Conservation (phyloP, 306 rosid species). For the Vigna nakashimae region DNA sequence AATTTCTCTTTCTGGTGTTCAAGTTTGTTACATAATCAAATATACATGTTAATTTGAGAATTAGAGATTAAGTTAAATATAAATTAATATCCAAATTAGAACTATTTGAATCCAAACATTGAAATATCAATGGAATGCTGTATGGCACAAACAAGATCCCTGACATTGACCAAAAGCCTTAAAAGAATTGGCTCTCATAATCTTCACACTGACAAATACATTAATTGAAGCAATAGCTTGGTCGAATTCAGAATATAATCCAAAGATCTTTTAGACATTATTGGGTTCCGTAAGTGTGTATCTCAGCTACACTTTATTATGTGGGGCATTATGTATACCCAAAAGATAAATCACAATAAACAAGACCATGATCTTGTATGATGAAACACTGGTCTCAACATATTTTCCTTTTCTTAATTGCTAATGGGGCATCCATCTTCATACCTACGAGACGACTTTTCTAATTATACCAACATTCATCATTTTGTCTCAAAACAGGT, state of each 20-base stretch:
- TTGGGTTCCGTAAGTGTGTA: conserved; percentile 46
- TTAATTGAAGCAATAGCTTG: conserved; percentile 43
- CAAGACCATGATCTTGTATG: conserved; percentile 30
- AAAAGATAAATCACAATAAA: conserved; percentile 21
- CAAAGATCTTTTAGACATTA: conserved; percentile 42
- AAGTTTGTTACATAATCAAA: too few species aligned
- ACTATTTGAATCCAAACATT: too few species aligned
- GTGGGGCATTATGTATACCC: conserved; percentile 40
- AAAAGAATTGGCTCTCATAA: not conserved
- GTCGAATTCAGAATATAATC: conserved; percentile 47
- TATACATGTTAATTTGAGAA: too few species aligned
- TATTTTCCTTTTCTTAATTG: conserved; percentile 36
- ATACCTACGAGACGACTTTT: conserved; percentile 21
- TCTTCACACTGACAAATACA: conserved; percentile 40
- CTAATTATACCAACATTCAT: conserved; percentile 47
- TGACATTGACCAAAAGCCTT: conserved; percentile 17
- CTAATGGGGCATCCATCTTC: conserved; percentile 16
- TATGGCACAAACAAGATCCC: conserved; percentile 16
- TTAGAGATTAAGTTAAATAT: too few species aligned
- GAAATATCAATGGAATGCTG: not conserved
- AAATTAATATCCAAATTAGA: too few species aligned
- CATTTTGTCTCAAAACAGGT: conserved; percentile 45
- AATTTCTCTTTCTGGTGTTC: too few species aligned
- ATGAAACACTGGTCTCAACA: conserved; percentile 40
- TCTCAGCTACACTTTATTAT: conserved; percentile 26